Evolutionary conservation across 345 rosid genomes (phyloP).

Genomic region (Noccaea bulbosa): DNA sequence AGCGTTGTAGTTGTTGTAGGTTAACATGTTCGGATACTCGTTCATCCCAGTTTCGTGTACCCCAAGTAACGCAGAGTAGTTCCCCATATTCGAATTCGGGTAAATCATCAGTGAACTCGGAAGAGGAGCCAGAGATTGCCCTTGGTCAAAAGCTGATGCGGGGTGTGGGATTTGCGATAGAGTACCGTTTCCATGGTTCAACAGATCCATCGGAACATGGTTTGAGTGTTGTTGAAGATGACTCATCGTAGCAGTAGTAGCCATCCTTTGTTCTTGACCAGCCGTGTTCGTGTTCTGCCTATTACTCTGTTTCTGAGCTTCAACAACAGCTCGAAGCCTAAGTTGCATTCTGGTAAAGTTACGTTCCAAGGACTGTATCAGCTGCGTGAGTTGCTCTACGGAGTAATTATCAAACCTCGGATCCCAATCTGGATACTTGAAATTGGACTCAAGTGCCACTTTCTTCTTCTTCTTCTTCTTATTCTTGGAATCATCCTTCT

Average conservation of each 20-base stretch:
- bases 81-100: constrained; percentile 5
- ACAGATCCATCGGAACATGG: not conserved
- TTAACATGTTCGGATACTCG: constrained; percentile 6
- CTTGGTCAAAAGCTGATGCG: constrained; percentile 21
- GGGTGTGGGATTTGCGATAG: constrained; percentile 23
- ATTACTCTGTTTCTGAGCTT: constrained; percentile 30
- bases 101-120: constrained; percentile 10
- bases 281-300: constrained; percentile 21
- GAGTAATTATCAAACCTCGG: constrained; percentile 34
- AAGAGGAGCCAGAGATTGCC: constrained; percentile 25
- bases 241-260: constrained; percentile 1
- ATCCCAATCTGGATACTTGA: constrained; percentile 40
- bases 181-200: constrained; percentile 22
- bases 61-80: constrained; percentile 8
- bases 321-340: constrained; percentile 17
- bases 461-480: constrained; percentile 20
- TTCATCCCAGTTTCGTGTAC: not conserved
- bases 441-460: not conserved
- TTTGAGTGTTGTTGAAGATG: constrained; percentile 33
- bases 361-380: constrained; percentile 32
- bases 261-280: constrained; percentile 28
- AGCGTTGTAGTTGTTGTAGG: constrained; percentile 16
- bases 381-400: constrained; percentile 24
- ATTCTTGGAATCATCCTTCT: constrained; percentile 3
- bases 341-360: constrained; percentile 2